Base-by-base conservation (phyloP, 192 early-diverging fungal genomes). In the Phlyctochytrium bullatum region DNA sequence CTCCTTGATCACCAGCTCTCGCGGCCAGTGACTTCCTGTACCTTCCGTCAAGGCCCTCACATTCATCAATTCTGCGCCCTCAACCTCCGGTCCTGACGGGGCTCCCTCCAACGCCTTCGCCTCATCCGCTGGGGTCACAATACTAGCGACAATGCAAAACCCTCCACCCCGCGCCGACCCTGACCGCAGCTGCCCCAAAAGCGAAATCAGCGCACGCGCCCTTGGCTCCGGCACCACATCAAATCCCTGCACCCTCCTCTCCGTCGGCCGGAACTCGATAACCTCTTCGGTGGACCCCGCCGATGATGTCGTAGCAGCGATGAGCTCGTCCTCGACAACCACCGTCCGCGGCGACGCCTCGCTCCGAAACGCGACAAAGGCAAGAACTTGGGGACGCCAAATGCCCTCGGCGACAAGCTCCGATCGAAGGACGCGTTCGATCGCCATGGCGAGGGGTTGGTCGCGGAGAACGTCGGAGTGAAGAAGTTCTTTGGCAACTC, bases 301-400 rank as follows among this genome's bases (percentile, higher is more conserved):
- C n/a, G n/a, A n/a, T n/a, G n/a, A n/a, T n/a, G n/a, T n/a, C n/a
- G n/a, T n/a, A n/a, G n/a, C n/a, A n/a, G n/a, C n/a, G n/a, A 50
- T n/a, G 40, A n/a, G 40, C 12, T 50, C n/a, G 40, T 10, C 12
- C 10, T 10, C 10, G 12, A n/a, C 40, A 50, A 50, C 40, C 40
- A n/a, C 40, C 12, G 40, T 50, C 40, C 12, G 10, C 40, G 40
- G 10, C 40, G 40, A 50, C 40, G 40, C n/a, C 6, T 47, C 40
- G 40, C 40, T 20, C 10, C 40, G 10, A 47, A 47, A 47, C 40
- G 54, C 20, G 12, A 57, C 54, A 57, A 57, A 57, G 12, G 54
- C 54, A 28, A 57, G 54, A 28, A 57, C 20, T 27, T 57, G 54
- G 14, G 54, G 54, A 20, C 54, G 12, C 54, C 54, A 57, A 57